Evolutionary conservation across 495 filamentous ascomycete genomes (phyloP).

Genomic region (Apodospora peruviana): DNA sequence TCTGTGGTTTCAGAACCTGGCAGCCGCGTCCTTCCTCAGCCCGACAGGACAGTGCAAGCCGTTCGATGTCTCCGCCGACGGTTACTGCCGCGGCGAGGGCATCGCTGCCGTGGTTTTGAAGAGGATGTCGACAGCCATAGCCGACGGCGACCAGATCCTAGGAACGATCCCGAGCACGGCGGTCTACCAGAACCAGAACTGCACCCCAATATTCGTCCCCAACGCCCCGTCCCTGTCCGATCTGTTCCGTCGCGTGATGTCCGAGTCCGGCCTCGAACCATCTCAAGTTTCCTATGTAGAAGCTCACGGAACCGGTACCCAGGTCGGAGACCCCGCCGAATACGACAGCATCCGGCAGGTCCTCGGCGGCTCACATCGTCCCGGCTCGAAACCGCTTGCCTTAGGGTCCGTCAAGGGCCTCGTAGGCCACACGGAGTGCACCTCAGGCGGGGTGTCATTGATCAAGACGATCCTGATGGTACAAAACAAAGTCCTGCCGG

Average conservation of each 20-base stretch:
- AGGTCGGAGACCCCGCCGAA: constrained; percentile 14
- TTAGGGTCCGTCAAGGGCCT: constrained; percentile 44
- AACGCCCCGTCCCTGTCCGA: constrained; percentile 42
- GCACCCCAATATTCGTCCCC: constrained; percentile 46
- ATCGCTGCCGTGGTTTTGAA: constrained; percentile 51
- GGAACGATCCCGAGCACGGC: constrained; percentile 49
- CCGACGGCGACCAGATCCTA: constrained; percentile 47
- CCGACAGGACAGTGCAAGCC: constrained; percentile 44
- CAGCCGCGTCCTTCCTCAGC: constrained; percentile 32
- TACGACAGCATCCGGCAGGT: constrained; percentile 26
- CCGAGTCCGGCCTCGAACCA: constrained; percentile 36
- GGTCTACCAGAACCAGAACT: constrained; percentile 50
- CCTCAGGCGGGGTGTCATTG: constrained; percentile 39
- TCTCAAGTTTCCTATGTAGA: constrained; percentile 40
- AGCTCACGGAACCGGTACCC: constrained; percentile 28
- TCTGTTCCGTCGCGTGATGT: constrained; percentile 44
- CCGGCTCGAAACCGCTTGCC: constrained; percentile 18
- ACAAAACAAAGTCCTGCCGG: neutral
- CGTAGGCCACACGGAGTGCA: constrained; percentile 48
- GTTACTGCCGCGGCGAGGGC: constrained; percentile 60
- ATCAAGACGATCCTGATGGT: constrained; percentile 30
- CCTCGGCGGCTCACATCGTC: constrained; percentile 20
- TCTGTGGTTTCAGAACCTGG: constrained; percentile 44
- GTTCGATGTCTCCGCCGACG: constrained; percentile 56
- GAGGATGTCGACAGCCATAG: constrained; percentile 40